These are phyloP conservation scores for Cynanchum wilfordii DNA, from an alignment of 257 asterid genomes.

Conservation along the genomic window DNA sequence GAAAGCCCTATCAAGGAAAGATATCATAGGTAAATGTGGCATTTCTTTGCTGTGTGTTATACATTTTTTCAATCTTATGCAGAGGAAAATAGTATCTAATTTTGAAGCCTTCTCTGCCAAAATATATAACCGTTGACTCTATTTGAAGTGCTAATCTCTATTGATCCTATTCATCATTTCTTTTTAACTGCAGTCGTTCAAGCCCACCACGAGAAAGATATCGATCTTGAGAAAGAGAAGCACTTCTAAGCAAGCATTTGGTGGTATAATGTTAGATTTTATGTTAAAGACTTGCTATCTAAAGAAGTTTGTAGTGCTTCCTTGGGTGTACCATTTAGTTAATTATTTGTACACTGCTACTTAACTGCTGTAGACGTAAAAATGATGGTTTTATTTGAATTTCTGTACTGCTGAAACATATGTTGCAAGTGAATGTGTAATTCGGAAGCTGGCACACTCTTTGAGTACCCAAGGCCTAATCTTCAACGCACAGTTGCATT, in stretches of 20 bases:
- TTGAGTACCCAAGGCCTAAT: background rate
- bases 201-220: conserved; percentile 61
- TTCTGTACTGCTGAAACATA: background rate
- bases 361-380: background rate
- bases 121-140: background rate
- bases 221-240: conserved; percentile 45
- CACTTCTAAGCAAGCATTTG: conserved; percentile 2
- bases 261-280: background rate
- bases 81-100: background rate
- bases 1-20: conserved; percentile 55
- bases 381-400: background rate
- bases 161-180: background rate
- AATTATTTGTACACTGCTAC: background rate
- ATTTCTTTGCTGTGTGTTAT: background rate
- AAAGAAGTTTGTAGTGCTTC: conserved; percentile 7
- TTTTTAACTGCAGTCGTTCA: conserved; percentile 43
- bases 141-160: background rate
- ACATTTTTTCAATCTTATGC: background rate
- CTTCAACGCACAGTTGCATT: background rate
- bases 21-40: conserved; percentile 43
- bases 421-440: background rate
- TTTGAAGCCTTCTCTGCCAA: too few species aligned
- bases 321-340: background rate
- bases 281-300: background rate
- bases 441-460: background rate